phyloP scores from a whole-genome alignment of 495 filamentous ascomycete species.

The Aspergillus indologenus region DNA sequence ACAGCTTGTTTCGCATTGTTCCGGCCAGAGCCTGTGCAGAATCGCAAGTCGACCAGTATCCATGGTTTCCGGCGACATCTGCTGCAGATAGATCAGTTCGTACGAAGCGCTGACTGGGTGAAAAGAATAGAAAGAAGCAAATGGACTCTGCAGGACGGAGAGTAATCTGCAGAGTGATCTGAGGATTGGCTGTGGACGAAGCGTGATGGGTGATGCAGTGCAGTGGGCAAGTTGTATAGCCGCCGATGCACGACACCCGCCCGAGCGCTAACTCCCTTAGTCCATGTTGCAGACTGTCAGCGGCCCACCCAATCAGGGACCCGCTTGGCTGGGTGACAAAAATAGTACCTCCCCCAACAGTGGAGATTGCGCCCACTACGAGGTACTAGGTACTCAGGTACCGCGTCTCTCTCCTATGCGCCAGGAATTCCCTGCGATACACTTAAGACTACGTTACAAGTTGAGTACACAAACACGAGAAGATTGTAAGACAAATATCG shows the following conservation, averaged over 20 bases:
- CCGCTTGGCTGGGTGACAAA: background rate
- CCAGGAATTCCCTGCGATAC: too few species aligned
- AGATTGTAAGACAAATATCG: background rate
- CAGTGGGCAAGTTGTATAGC: constrained; percentile 22
- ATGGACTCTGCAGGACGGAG: constrained; percentile 13
- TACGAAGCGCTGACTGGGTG: constrained; percentile 9
- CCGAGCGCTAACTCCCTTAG: background rate
- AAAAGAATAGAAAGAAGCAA: background rate
- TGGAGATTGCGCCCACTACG: too few species aligned
- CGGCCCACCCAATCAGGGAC: constrained; percentile 10
- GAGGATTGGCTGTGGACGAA: constrained; percentile 14
- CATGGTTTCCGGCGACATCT: background rate
- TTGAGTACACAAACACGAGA: background rate
- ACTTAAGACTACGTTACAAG: too few species aligned
- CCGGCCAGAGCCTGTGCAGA: constrained; percentile 2
- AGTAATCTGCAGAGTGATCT: constrained; percentile 9
- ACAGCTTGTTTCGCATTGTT: constrained; percentile 1
- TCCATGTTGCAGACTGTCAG: constrained; percentile 2
- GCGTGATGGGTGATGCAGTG: too few species aligned
- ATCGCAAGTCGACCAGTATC: background rate
- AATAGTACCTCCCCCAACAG: constrained; percentile 1
- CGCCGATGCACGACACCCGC: constrained; percentile 20
- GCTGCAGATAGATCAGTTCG: constrained; percentile 2
- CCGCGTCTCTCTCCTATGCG: background rate
- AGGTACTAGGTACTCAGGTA: too few species aligned